Conservation (phyloP, 2,329 filamentous ascomycete genomes). For the Aspergillus flavus region DNA sequence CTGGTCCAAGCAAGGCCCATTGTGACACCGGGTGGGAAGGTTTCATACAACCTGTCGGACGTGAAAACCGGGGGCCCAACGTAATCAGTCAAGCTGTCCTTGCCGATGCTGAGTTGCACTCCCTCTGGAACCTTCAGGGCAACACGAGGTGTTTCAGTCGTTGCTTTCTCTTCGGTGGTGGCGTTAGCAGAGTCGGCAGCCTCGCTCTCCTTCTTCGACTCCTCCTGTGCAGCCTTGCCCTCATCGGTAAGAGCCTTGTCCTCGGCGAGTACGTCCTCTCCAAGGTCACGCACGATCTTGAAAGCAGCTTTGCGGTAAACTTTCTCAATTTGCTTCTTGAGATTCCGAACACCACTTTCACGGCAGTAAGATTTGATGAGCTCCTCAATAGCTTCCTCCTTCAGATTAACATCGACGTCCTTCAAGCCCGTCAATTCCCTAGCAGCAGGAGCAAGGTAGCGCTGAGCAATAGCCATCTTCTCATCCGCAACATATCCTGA, state of each 20-base stretch:
- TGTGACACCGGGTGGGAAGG: constrained; percentile 87
- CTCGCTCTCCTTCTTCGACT: constrained; percentile 59
- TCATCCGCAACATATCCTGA: constrained; percentile 97
- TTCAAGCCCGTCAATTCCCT: constrained; percentile 91
- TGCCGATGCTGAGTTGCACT: constrained; percentile 83
- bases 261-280: constrained; percentile 80
- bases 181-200: constrained; percentile 64
- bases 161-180: constrained; percentile 47
- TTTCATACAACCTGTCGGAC: constrained; percentile 91
- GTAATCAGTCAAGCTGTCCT: constrained; percentile 92
- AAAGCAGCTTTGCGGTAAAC: constrained; percentile 96
- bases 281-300: constrained; percentile 94
- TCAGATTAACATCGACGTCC: constrained; percentile 84
- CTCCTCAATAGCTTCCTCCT: constrained; percentile 86
- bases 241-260: constrained; percentile 81
- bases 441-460: constrained; percentile 89
- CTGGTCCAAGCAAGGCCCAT: constrained; percentile 99
- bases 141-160: constrained; percentile 65
- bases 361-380: constrained; percentile 98
- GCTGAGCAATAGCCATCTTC: constrained; percentile 97
- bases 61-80: constrained; percentile 96
- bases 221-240: constrained; percentile 75
- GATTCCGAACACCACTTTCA: constrained; percentile 92
- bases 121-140: constrained; percentile 81
- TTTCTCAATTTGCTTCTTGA: constrained; percentile 99